Evolutionary conservation across 2,329 filamentous ascomycete genomes (phyloP).

Genomic region (Alternaria burnsii): DNA sequence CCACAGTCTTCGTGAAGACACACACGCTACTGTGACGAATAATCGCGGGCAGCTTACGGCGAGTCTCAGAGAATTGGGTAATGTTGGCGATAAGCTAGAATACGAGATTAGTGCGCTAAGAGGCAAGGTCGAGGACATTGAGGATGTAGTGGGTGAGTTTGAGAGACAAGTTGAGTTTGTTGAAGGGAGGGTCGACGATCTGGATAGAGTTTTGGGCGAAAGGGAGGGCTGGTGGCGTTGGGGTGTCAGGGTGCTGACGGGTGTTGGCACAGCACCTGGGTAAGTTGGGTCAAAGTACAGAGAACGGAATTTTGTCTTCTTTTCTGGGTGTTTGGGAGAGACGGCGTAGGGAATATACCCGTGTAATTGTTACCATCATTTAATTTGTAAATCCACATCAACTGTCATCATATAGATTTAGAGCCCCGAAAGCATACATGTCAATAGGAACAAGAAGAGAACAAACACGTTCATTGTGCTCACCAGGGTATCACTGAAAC

Average conservation of each 20-base stretch:
- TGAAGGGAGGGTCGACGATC: slow-evolving; percentile 57
- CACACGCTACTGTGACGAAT: slow-evolving; percentile 72
- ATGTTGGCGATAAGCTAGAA: slow-evolving; percentile 83
- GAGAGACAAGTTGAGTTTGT: slow-evolving; percentile 68
- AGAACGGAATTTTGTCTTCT: background rate
- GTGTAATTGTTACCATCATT: background rate
- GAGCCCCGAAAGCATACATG: too few relatives aligned
- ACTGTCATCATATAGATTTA: background rate
- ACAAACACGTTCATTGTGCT: background rate
- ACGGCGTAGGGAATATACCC: slow-evolving; percentile 2
- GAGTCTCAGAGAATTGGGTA: slow-evolving; percentile 79
- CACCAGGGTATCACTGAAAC: background rate
- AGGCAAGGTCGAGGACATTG: slow-evolving; percentile 84
- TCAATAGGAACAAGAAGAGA: background rate
- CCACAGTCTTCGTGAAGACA: slow-evolving; percentile 70
- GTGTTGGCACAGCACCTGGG: background rate
- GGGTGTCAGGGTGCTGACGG: slow-evolving; percentile 22
- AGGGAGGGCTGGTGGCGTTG: slow-evolving; percentile 50
- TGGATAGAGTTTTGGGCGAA: slow-evolving; percentile 64
- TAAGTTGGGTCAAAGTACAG: background rate
- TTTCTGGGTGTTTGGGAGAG: background rate
- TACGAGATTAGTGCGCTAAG: slow-evolving; percentile 88
- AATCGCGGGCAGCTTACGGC: slow-evolving; percentile 76
- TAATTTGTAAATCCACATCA: background rate
- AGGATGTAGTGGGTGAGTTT: slow-evolving; percentile 81